phyloP scores from a whole-genome alignment of 257 asterid species.

The Solanum infundibuliforme region DNA sequence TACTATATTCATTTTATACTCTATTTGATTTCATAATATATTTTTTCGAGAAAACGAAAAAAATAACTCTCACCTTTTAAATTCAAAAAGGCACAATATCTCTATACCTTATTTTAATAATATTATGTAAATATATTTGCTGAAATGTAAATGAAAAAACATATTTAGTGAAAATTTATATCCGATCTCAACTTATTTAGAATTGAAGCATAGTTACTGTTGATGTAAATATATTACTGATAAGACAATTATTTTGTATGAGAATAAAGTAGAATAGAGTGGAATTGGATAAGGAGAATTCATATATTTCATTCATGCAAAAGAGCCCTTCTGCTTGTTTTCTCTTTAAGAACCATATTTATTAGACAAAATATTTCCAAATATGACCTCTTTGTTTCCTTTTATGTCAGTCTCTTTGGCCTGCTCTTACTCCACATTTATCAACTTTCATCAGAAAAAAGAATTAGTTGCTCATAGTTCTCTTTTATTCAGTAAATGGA shows the following conservation, averaged over 20 bases:
- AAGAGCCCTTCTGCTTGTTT: not conserved
- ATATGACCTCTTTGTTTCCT: not conserved
- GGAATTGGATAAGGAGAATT: not conserved
- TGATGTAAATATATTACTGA: not conserved
- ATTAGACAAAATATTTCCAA: not conserved
- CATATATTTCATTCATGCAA: not conserved
- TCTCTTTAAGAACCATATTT: not conserved
- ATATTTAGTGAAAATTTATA: not conserved
- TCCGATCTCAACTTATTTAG: too few species aligned
- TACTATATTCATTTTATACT: not conserved
- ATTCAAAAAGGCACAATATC: not conserved
- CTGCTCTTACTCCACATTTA: not conserved
- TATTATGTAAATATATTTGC: not conserved
- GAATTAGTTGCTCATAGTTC: not conserved
- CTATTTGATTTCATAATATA: not conserved
- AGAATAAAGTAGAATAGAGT: not conserved
- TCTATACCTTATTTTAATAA: not conserved
- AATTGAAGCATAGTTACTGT: too few species aligned
- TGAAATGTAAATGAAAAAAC: not conserved
- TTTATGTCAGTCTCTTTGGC: not conserved
- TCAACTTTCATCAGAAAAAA: not conserved
- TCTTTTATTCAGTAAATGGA: too few species aligned
- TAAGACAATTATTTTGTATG: not conserved
- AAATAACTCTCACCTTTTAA: not conserved
- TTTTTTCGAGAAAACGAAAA: not conserved